Evolutionary conservation across 495 filamentous ascomycete species (phyloP).

Genomic region (Poronia punctata): DNA sequence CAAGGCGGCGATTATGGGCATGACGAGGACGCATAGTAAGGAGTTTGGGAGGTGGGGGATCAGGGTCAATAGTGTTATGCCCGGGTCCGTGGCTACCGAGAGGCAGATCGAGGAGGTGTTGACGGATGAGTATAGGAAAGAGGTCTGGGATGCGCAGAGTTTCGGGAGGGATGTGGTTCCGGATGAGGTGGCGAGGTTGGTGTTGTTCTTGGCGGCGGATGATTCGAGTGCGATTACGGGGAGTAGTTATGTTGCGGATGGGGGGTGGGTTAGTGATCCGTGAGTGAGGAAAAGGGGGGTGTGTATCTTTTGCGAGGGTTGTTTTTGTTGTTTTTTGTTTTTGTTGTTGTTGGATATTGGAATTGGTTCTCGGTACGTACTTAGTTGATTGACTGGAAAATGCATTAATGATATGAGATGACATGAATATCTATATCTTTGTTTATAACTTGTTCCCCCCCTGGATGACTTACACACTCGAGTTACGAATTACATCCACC

Average conservation of each 20-base stretch:
- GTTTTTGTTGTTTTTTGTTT: no score
- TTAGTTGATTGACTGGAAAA: no score
- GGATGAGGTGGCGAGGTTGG: slow-evolving; percentile 26
- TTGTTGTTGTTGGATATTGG: no score
- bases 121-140: slow-evolving; percentile 34
- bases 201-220: slow-evolving; percentile 25
- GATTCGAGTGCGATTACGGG: slow-evolving; percentile 27
- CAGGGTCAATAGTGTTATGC: slow-evolving; percentile 52
- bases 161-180: slow-evolving; percentile 37
- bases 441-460: no score
- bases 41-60: slow-evolving; percentile 47
- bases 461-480: no score
- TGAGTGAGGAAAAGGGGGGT: no score
- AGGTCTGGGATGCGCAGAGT: slow-evolving; percentile 33
- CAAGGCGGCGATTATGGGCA: slow-evolving; percentile 52
- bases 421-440: no score
- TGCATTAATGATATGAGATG: no score
- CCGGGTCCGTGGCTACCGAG: slow-evolving; percentile 32
- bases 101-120: slow-evolving; percentile 37
- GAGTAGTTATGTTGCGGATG: slow-evolving; percentile 27
- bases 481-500: no score
- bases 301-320: no score
- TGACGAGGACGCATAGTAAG: slow-evolving; percentile 49
- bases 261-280: slow-evolving; percentile 25
- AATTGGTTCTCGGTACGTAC: no score